Evolutionary conservation across 306 rosid species (phyloP), one percentile per base, ranked within the genome.

Genomic region (Acacia crassicarpa): DNA sequence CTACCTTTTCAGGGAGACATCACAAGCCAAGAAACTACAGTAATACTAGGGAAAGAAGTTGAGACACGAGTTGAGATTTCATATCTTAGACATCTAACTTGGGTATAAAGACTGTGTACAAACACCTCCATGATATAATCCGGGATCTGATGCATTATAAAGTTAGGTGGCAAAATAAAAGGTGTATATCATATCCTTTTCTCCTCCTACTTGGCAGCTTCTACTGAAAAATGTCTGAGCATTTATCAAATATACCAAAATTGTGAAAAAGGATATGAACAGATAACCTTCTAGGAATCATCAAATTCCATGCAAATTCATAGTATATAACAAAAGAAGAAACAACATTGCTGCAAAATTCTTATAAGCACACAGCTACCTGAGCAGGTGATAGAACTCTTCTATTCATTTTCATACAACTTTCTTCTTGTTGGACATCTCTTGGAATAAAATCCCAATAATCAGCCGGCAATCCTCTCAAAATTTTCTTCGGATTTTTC

Each of bases 361-460:
- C 23, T 6, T 35, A 43, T 75, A 67, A 35, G 84, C 80, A 69
- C 22, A 27, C 61, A 67, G 68, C 51, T 89, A 94, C 99, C 99
- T 95, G 99, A 19, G 67, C 83, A 56, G 92, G 96, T 43, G 99
- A 92, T 79, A 95, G 88, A 86, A 91, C 85, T 79, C 91, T 93
- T 86, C 84, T 88, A 78, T 88, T 87, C 59, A 87, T 65, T 79
- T 53, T 89, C 62, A 61, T 73, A 67, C 51, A 63, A 48, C 71
- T 88, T 81, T 90, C 98, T 35, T 93, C 98, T 77, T 83, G 87
- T 35, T 91, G 97, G 33, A 78, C 79, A 83, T 90, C 98, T 73
- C 63, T 73, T 35, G 94, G 93, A 69, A 95, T 79, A 81, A 93
- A 93, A 83, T 89, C 86, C 99, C 99, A 95, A 87, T 84, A 95